Evolutionary conservation across 805 yeast genomes (phyloP).

Genomic region (Danielia oregonensis): DNA sequence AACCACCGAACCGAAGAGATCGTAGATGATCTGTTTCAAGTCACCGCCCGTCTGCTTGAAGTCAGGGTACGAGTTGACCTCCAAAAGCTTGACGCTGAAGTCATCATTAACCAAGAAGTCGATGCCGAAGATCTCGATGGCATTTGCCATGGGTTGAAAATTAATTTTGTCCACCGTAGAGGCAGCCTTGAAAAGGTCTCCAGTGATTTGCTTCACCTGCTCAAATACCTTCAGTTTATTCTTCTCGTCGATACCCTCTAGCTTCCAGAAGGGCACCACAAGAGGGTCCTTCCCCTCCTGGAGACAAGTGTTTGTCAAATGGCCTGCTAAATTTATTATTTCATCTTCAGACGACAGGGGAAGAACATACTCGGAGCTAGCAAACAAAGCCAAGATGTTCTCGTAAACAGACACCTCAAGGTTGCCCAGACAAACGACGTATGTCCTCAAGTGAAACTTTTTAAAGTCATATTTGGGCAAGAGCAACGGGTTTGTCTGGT

Average conservation of each 20-base stretch:
- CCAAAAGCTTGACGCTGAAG: conserved; percentile 58
- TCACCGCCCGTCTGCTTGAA: conserved; percentile 91
- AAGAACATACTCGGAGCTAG: conserved; percentile 46
- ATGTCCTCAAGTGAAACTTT: conserved; percentile 87
- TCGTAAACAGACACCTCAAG: conserved; percentile 75
- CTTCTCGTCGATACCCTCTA: conserved; percentile 42
- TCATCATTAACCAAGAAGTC: conserved; percentile 74
- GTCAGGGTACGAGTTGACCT: conserved; percentile 93
- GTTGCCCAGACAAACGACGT: conserved; percentile 73
- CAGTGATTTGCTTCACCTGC: conserved; percentile 58
- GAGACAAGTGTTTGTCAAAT: conserved; percentile 90
- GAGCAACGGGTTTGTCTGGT: conserved; percentile 65
- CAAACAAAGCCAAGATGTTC: conserved; percentile 79
- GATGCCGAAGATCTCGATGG: conserved; percentile 83
- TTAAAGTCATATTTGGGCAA: conserved; percentile 54
- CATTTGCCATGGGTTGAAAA: conserved; percentile 76
- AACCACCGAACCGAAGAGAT: conserved; percentile 58
- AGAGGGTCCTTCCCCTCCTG: conserved; percentile 52
- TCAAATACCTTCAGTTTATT: conserved; percentile 33
- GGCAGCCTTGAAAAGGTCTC: conserved; percentile 80
- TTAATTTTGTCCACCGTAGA: conserved; percentile 74
- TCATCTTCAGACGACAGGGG: conserved; percentile 27
- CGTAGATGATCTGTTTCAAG: conserved; percentile 61
- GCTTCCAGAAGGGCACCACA: conserved; percentile 64
- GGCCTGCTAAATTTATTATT: conserved; percentile 57